Percentiles rank a stretch among this genome's conserved stretches.
phyloP scores from a whole-genome alignment of 257 asterid species.

The Ophiorrhiza pumila region DNA sequence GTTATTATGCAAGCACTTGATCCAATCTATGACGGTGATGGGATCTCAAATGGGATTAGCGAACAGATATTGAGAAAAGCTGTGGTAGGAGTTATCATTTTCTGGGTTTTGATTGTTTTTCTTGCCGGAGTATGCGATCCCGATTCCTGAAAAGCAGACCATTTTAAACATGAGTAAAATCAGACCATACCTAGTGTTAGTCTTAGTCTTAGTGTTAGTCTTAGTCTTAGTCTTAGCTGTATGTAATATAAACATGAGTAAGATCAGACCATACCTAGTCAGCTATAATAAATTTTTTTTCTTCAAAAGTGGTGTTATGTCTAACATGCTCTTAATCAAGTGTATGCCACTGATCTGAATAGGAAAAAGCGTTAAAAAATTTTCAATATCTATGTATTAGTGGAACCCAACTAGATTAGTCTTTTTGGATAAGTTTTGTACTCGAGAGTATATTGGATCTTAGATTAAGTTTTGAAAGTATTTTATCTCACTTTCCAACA shows the following conservation, averaged over 20 bases:
- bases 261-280: neutral
- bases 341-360: neutral
- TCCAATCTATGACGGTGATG: constrained; percentile 31
- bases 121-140: constrained; percentile 58
- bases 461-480: neutral
- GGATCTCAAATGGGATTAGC: constrained; percentile 23
- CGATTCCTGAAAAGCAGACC: constrained; percentile 54
- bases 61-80: constrained; percentile 50
- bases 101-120: constrained; percentile 61
- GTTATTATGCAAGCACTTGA: constrained; percentile 27
- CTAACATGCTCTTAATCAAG: neutral
- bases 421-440: neutral
- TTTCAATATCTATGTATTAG: neutral
- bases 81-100: constrained; percentile 59
- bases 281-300: neutral
- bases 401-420: neutral
- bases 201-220: too few species aligned
- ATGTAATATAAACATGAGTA: constrained; percentile 34
- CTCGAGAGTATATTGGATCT: neutral
- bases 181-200: neutral
- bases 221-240: too few species aligned
- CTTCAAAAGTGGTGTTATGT: neutral
- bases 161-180: constrained; percentile 27
- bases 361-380: neutral
- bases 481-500: neutral